A percentile compares a stretch with the other conserved stretches of the same genome.
phyloP scores from a whole-genome alignment of 768 basidiomycete genomes.

The Mrakia frigida region DNA sequence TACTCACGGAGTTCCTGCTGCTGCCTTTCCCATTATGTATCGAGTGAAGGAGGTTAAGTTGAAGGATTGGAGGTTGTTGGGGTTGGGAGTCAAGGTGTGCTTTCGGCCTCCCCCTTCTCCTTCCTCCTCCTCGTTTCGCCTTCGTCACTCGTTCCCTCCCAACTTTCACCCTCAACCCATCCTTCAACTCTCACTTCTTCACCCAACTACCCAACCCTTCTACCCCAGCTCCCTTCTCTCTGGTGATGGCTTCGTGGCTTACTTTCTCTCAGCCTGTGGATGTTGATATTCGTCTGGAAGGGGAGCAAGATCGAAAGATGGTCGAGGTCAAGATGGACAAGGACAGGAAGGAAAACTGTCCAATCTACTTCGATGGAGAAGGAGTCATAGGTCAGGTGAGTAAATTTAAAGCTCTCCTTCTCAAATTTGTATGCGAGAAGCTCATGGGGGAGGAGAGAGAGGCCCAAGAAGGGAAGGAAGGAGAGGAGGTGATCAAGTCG shows the following conservation, averaged over 20 bases:
- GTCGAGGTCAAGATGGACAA: constrained; percentile 87
- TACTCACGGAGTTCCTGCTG: constrained; percentile 31
- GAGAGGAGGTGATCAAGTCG: background rate
- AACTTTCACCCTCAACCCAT: background rate
- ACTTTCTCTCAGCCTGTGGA: constrained; percentile 75
- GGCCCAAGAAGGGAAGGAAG: background rate
- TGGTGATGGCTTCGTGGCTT: constrained; percentile 79
- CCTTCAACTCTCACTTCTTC: too few species aligned
- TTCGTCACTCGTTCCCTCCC: background rate
- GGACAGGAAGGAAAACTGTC: constrained; percentile 73
- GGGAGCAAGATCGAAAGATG: constrained; percentile 79
- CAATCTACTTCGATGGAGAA: constrained; percentile 94
- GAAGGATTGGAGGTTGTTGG: background rate
- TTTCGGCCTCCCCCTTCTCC: background rate
- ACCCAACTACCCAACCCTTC: background rate
- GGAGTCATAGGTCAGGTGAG: constrained; percentile 77
- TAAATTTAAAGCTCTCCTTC: background rate
- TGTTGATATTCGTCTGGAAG: constrained; percentile 79
- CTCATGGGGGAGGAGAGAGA: background rate
- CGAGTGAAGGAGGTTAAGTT: background rate
- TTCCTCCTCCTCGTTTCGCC: background rate
- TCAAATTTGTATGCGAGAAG: background rate
- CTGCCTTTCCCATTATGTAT: constrained; percentile 33
- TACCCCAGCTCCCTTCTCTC: background rate
- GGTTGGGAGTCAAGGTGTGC: background rate